Percentiles rank a stretch among this genome's conserved stretches.
phyloP scores from a whole-genome alignment of 2,329 filamentous ascomycete species.

The Emmonsia crescens region DNA sequence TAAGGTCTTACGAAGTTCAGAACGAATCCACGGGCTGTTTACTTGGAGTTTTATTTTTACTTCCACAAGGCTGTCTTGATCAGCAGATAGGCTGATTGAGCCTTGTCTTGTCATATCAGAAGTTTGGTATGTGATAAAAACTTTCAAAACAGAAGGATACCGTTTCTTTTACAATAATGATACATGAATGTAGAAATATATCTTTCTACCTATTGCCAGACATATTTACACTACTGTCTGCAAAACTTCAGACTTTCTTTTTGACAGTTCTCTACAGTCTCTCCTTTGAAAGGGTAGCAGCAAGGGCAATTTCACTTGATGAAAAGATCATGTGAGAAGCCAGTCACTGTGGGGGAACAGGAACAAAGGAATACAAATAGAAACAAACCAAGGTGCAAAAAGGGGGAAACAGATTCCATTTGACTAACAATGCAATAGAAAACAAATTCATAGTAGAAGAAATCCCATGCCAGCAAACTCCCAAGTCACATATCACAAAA shows the following conservation, averaged over 20 bases:
- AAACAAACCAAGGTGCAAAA: not conserved
- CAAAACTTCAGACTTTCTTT: not conserved
- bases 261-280: not conserved
- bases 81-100: not conserved
- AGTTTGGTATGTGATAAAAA: not conserved
- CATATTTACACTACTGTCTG: not conserved
- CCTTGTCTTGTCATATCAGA: not conserved
- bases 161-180: not conserved
- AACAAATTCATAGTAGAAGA: not conserved
- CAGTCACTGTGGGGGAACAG: not conserved
- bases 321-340: not conserved
- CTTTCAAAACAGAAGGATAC: too few species aligned
- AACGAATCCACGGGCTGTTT: not conserved
- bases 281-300: not conserved
- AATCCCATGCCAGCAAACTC: constrained; percentile 5
- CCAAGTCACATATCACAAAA: not conserved
- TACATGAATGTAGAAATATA: not conserved
- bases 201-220: not conserved
- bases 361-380: not conserved
- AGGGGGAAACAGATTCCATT: not conserved
- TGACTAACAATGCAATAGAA: not conserved
- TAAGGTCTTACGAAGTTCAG: not conserved
- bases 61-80: not conserved
- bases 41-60: not conserved
- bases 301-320: not conserved